These are phyloP conservation scores for Polychytrium aggregatum DNA, from an alignment of 192 early-diverging fungal genomes.

Conservation along the genomic window DNA sequence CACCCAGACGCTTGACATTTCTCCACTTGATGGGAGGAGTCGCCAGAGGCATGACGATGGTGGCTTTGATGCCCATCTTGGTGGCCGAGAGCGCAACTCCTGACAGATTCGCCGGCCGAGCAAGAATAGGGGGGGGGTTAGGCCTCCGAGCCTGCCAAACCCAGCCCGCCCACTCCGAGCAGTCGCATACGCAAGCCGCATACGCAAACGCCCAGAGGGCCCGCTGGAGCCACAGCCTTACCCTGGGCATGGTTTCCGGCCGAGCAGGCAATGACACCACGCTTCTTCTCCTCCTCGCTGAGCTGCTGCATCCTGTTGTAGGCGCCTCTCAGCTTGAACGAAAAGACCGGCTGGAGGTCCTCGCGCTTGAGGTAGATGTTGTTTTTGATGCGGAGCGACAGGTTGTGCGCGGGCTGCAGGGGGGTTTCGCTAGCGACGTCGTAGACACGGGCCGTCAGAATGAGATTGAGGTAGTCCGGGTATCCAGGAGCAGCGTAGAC, in stretches of 20 bases:
- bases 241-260: conserved; percentile 99
- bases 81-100: conserved; percentile 85
- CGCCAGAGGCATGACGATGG: conserved; percentile 93
- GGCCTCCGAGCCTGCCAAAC: no score
- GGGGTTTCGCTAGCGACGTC: conserved; percentile 87
- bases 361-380: conserved; percentile 84
- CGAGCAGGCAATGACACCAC: conserved; percentile 90
- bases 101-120: no score
- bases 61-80: conserved; percentile 82
- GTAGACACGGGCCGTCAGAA: conserved; percentile 90
- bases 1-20: conserved; percentile 86
- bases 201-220: no score
- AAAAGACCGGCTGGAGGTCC: conserved; percentile 93
- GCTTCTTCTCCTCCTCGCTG: conserved; percentile 57
- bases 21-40: conserved; percentile 73
- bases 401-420: conserved; percentile 68
- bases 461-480: conserved; percentile 86
- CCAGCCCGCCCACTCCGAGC: no score
- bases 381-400: conserved; percentile 60
- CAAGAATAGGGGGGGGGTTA: no score
- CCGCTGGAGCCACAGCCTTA: no score
- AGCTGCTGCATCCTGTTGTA: conserved; percentile 88
- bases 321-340: conserved; percentile 96
- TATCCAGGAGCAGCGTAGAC: no score
- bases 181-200: no score